Evolutionary conservation across 306 rosid genomes (phyloP), one percentile per base, ranked within the genome.

Genomic region (Prinsepia uniflora): DNA sequence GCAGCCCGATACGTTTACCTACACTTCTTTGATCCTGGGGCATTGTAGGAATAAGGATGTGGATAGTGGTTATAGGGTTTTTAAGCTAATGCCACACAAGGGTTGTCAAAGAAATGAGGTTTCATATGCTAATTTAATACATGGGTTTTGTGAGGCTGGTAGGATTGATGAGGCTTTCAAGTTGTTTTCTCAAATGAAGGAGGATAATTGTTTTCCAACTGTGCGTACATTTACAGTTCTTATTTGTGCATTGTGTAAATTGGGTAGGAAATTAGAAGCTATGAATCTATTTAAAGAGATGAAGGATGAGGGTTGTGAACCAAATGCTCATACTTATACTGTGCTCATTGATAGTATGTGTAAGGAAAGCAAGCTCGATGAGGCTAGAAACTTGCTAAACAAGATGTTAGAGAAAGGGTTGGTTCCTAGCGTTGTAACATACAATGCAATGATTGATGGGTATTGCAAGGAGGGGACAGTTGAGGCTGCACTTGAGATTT

Each of bases 21-120:
- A 79, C 72, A 83, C 90, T 73, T 92, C 96, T 4, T 80, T 92
- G 90, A 84, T 92, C 63, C 65, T 89, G 85, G 92, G 98, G 59
- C 84, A 89, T 69, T 92, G 98, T 78, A 84, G 84, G 72, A 87
- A 60, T 66, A 76, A 75, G 63, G 80, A 58, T 49, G 59, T 87
- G 63, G 90, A 71, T 70, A 73, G 57, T 74, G 96, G 92, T 67
- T 67, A 11, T 72, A 53, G 67, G 63, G 76, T 81, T 58, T 89
- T 92, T 68, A 18, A 67, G 83, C 47, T 75, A 9, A 89, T 89
- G 84, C 84, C 91, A 10, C 46, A 70, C 4, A 72, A n/a, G 69
- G 91, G 85, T 30, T 80, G 87, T 73, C 45, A 43, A n/a, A 81
- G 96, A 82, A 84, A 84, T 74, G 91, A 65, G 77, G 91, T 79